Evolutionary conservation across 306 rosid species (phyloP), one percentile per base, ranked within the genome.

Genomic region (Corylus avellana): DNA sequence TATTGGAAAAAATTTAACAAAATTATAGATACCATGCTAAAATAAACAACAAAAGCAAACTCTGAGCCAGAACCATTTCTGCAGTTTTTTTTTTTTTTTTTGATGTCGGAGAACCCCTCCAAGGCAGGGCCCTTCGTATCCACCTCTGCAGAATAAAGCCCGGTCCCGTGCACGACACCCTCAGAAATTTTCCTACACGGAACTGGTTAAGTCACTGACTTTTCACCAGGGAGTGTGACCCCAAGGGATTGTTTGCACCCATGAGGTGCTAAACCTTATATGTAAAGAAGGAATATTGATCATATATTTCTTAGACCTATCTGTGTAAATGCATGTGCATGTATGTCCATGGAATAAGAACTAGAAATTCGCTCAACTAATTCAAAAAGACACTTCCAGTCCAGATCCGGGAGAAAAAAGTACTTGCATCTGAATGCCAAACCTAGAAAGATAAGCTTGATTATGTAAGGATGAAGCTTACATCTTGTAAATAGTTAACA

Each of bases 401-500:
- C 72, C 50, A 67, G 27, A 42, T 39, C 27, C 50, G 4, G 51
- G 29, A 74, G 79, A 66, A 22, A 74, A 32, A 37, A 50, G 49
- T 63, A 71, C 59, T 71, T 73, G 73, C 53, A 49, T 80, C 80
- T 46, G 18, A 59, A 44, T 71, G 78, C 46, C 66, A 70, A 85
- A 73, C 75, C 79, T 68, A 66, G 70, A 68, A 68, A 79, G 75
- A 74, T 35, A 74, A 74, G 58, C 77, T 75, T 62, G 47, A 59
- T 47, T 48, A 73, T 62, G 20, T 72, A 13, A 47, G 27, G 56
- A 18, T 66, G 82, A 67, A 82, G 63, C 89, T 87, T 84, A 90
- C 98, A 79, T 94, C 97, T 89, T 92, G 93, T 78, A 94, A 84
- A 87, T 94, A 94, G 85, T 85, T 88, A 58, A 94, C 92, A 85